These are phyloP conservation scores for Phyllosticta paracitricarpa DNA, from an alignment of 2,329 filamentous ascomycete genomes.

Conservation along the genomic window DNA sequence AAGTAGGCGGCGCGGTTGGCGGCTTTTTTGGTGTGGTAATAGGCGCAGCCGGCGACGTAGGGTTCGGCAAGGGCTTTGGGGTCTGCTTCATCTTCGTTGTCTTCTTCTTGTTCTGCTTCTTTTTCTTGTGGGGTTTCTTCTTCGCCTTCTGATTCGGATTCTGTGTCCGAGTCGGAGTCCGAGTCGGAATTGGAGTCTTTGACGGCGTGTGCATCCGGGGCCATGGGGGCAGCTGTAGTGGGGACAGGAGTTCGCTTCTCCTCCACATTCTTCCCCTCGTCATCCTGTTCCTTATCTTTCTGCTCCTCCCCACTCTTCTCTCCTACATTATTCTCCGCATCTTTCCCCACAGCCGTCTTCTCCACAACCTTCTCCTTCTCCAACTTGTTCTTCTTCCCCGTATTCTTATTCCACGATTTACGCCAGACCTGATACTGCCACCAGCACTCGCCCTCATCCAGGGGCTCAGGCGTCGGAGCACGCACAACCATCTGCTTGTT, in stretches of 20 bases:
- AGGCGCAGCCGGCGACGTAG: background rate
- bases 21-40: background rate
- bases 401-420: background rate
- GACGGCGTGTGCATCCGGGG: too few relatives aligned
- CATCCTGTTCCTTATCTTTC: too few relatives aligned
- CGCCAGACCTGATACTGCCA: constrained; percentile 2
- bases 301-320: too few relatives aligned
- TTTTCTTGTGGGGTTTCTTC: background rate
- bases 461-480: background rate
- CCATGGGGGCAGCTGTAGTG: too few relatives aligned
- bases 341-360: too few relatives aligned
- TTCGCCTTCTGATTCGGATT: background rate
- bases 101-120: background rate
- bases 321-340: too few relatives aligned
- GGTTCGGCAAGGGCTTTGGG: background rate
- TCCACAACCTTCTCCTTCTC: too few relatives aligned
- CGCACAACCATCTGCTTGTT: background rate
- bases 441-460: background rate
- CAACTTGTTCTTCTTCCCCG: too few relatives aligned
- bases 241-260: too few relatives aligned
- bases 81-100: background rate
- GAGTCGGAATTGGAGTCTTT: background rate
- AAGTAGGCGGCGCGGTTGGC: background rate
- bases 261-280: too few relatives aligned
- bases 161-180: background rate